A percentile compares a stretch with the other conserved stretches of the same genome.
These are phyloP conservation scores for Suzukiozyma palmioleophila DNA, from an alignment of 1,139 yeast genomes.

Conservation along the genomic window DNA sequence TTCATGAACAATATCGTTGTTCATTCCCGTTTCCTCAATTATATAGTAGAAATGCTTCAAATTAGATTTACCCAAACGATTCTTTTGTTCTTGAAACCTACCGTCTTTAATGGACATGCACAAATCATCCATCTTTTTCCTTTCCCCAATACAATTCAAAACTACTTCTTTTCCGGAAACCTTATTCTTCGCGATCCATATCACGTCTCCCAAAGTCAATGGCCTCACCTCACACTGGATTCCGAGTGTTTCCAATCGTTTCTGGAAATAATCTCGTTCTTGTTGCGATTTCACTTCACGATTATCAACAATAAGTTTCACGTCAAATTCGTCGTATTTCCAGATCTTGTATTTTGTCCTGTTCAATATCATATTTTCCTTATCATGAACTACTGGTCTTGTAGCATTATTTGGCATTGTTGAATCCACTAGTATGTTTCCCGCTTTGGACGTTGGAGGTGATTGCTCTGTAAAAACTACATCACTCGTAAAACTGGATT, in stretches of 20 bases:
- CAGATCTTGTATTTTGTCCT: conserved; percentile 35
- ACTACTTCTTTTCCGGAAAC: conserved; percentile 59
- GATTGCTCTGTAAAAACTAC: not conserved
- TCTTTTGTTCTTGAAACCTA: conserved; percentile 80
- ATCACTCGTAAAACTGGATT: conserved; percentile 6
- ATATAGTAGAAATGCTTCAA: conserved; percentile 67
- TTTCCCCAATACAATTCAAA: conserved; percentile 75
- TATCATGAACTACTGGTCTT: conserved; percentile 17
- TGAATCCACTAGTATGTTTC: not conserved
- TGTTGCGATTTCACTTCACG: conserved; percentile 65
- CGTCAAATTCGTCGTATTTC: conserved; percentile 43
- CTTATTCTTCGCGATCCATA: conserved; percentile 80
- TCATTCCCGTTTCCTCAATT: conserved; percentile 70
- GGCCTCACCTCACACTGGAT: conserved; percentile 52
- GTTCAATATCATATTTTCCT: conserved; percentile 15
- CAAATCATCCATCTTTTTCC: conserved; percentile 86
- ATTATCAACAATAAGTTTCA: conserved; percentile 69
- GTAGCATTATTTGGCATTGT: not conserved
- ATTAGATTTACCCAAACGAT: conserved; percentile 65
- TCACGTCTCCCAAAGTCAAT: conserved; percentile 78
- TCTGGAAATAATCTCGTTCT: conserved; percentile 63
- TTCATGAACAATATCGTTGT: conserved; percentile 31
- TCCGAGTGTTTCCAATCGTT: conserved; percentile 47
- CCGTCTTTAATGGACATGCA: conserved; percentile 83
- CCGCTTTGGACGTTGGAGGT: not conserved